These are phyloP conservation scores for Fusarium continuum DNA, from an alignment of 2,329 filamentous ascomycete genomes.

Conservation along the genomic window DNA sequence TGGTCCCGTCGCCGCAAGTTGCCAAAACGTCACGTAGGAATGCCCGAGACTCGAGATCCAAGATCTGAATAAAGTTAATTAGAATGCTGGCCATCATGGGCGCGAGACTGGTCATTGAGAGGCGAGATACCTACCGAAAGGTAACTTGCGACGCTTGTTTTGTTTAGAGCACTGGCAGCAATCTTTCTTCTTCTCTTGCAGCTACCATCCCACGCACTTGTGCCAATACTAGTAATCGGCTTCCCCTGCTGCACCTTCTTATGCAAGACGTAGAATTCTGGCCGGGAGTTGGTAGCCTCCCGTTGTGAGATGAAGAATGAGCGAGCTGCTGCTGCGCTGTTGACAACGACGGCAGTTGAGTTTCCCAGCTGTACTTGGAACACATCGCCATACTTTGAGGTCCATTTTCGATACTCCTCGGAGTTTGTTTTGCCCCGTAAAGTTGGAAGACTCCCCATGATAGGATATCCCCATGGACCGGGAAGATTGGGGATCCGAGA, in stretches of 20 bases:
- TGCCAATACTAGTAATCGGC: not conserved
- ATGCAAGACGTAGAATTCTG: not conserved
- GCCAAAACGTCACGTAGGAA: not conserved
- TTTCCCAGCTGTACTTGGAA: not conserved
- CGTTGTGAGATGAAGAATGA: not conserved
- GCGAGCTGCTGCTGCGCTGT: not conserved
- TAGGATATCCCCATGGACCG: not conserved
- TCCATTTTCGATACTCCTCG: not conserved
- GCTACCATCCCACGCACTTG: not conserved
- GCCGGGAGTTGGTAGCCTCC: not conserved
- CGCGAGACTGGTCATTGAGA: not conserved
- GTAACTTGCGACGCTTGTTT: not conserved
- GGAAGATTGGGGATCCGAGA: not conserved
- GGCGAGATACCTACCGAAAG: not conserved
- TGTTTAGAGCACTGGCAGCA: not conserved
- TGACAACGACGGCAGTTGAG: not conserved
- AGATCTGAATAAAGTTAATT: not conserved
- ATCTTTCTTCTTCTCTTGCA: not conserved
- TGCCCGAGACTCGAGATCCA: not conserved
- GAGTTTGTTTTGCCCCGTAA: not conserved
- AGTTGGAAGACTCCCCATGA: not conserved
- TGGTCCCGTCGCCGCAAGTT: not conserved
- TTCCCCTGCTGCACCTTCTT: not conserved
- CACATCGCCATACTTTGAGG: not conserved
- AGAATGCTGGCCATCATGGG: not conserved